phyloP scores from a whole-genome alignment of 192 early-diverging fungal genomes.

The Coemansia sp. region DNA sequence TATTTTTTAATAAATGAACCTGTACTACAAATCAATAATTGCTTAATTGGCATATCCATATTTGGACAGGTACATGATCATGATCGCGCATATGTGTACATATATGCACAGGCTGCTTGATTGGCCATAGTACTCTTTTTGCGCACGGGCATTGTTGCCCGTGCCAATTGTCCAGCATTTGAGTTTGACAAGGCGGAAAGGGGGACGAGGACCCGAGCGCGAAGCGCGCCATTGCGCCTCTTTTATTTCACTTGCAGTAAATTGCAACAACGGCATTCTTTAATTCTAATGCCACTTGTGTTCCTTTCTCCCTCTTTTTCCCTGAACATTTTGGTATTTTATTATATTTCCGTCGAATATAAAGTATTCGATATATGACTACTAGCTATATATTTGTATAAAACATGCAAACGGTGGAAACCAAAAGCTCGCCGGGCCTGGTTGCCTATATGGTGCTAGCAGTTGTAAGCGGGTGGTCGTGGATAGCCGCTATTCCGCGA shows the following conservation, averaged over 20 bases:
- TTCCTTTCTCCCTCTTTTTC: not conserved
- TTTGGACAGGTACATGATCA: not conserved
- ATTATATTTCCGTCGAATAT: not conserved
- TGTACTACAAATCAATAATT: not conserved
- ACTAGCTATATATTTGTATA: not conserved
- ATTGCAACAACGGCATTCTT: not conserved
- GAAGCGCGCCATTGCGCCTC: not conserved
- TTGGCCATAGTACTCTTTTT: not conserved
- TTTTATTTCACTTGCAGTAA: not conserved
- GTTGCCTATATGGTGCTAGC: not conserved
- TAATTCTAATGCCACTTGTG: not conserved
- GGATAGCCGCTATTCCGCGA: slow-evolving; percentile 24
- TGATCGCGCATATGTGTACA: not conserved
- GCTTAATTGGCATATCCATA: not conserved
- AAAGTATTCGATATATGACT: not conserved
- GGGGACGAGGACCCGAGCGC: not conserved
- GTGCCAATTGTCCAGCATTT: not conserved
- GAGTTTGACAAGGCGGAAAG: not conserved
- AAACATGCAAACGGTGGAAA: not conserved
- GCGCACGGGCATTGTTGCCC: not conserved
- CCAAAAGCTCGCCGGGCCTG: slow-evolving; percentile 1
- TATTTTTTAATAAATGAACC: not conserved
- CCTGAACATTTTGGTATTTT: not conserved
- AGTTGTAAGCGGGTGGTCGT: slow-evolving; percentile 14
- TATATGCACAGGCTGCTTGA: not conserved